These are phyloP conservation scores for Phytophthora boehmeriae DNA, from an alignment of 352 stramenopile species.

Conservation along the genomic window DNA sequence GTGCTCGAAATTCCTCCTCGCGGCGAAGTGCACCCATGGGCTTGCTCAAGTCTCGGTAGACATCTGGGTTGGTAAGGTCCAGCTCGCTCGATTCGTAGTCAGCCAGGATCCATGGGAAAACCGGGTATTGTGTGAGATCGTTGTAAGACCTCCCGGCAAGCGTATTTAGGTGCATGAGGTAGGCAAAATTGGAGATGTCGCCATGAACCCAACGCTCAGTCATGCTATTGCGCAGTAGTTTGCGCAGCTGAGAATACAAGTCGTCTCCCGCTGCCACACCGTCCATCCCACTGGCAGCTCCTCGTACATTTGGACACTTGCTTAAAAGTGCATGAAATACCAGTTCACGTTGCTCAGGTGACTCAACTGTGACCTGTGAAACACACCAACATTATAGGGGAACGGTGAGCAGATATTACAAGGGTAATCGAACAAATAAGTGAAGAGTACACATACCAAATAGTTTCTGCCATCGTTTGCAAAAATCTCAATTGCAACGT, in stretches of 20 bases:
- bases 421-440: not conserved
- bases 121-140: conserved; percentile 98
- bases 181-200: conserved; percentile 93
- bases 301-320: conserved; percentile 74
- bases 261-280: conserved; percentile 48
- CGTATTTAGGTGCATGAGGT: conserved; percentile 97
- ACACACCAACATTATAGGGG: not conserved
- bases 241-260: conserved; percentile 71
- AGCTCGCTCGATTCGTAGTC: conserved; percentile 95
- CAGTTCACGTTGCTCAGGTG: conserved; percentile 58
- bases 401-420: not conserved
- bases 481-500: conserved; percentile 81
- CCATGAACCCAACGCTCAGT: conserved; percentile 76
- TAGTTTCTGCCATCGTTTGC: conserved; percentile 76
- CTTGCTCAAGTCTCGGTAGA: conserved; percentile 96
- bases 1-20: conserved; percentile 75
- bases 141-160: conserved; percentile 97
- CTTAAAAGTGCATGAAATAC: conserved; percentile 79
- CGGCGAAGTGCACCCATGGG: conserved; percentile 97
- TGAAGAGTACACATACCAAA: conserved; percentile 46
- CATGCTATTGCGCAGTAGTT: conserved; percentile 77
- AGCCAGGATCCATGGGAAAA: conserved; percentile 97
- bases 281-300: conserved; percentile 68
- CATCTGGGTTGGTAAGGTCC: conserved; percentile 90
- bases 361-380: conserved; percentile 70